Evolutionary conservation across 2,329 filamentous ascomycete species (phyloP).

Genomic region (Cadophora malorum): DNA sequence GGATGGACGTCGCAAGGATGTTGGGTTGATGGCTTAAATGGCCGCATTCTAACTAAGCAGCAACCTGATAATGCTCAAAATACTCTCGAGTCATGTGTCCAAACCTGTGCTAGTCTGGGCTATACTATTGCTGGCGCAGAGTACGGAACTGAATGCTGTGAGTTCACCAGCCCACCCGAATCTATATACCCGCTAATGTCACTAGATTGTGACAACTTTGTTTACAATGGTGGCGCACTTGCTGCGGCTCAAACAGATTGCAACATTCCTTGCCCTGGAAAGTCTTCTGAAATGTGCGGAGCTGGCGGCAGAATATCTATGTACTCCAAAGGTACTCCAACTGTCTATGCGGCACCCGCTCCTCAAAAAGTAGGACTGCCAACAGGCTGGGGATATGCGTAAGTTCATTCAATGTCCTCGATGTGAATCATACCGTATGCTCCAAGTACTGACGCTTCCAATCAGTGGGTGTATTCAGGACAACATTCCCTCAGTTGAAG

Average conservation of each 20-base stretch:
- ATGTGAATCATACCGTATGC: not conserved
- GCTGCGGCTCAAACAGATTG: conserved; percentile 47
- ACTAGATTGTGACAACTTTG: conserved; percentile 38
- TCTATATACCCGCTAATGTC: not conserved
- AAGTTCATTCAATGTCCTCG: not conserved
- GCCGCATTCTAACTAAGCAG: conserved; percentile 36
- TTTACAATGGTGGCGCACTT: conserved; percentile 39
- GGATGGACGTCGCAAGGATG: conserved; percentile 41
- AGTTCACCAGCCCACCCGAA: not conserved
- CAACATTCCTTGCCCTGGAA: conserved; percentile 38
- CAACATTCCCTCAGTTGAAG: conserved; percentile 61
- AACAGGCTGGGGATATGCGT: conserved; percentile 33
- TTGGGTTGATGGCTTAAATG: conserved; percentile 38
- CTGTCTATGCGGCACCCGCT: not conserved
- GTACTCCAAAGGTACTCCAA: conserved; percentile 18
- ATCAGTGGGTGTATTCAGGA: conserved; percentile 52
- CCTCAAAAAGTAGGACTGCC: conserved; percentile 33
- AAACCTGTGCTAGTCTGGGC: conserved; percentile 45
- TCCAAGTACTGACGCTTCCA: conserved; percentile 50
- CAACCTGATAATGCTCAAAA: conserved; percentile 34
- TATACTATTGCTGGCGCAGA: conserved; percentile 46
- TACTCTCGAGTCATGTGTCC: conserved; percentile 36
- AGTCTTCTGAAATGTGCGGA: conserved; percentile 36
- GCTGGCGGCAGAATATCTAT: conserved; percentile 32
- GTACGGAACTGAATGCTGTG: conserved; percentile 43